Percentiles rank a stretch among this genome's conserved stretches.
These are phyloP conservation scores for Plasmodium berghei DNA, from an alignment of 169 alveolate species.

Conservation along the genomic window DNA sequence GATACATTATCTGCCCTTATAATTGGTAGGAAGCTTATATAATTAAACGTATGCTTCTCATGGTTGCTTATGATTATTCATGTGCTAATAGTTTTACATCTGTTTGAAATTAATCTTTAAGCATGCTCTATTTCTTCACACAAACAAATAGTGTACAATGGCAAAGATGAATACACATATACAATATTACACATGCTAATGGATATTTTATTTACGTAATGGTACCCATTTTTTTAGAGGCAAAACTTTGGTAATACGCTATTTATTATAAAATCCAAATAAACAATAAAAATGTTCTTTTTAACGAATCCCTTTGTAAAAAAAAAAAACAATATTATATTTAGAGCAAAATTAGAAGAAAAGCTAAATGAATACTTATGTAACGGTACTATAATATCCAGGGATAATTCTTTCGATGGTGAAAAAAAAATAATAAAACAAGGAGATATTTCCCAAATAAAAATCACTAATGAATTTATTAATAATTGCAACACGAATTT, in stretches of 20 bases:
- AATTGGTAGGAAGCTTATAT: too few relatives aligned
- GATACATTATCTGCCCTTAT: too few relatives aligned
- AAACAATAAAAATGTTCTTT: slow-evolving; percentile 36
- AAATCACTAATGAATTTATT: slow-evolving; percentile 29
- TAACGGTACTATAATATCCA: slow-evolving; percentile 6
- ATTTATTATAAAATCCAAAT: neutral
- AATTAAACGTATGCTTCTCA: neutral
- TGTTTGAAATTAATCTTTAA: neutral
- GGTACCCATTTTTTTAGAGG: too few relatives aligned
- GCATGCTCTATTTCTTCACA: too few relatives aligned
- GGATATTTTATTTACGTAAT: too few relatives aligned
- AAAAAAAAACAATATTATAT: slow-evolving; percentile 3
- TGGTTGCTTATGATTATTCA: neutral
- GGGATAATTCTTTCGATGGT: neutral
- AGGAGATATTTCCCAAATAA: slow-evolving; percentile 8
- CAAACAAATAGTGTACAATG: too few relatives aligned
- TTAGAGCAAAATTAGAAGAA: slow-evolving; percentile 33
- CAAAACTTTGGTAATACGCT: too few relatives aligned
- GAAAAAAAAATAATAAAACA: neutral
- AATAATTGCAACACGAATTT: slow-evolving; percentile 22
- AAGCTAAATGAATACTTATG: slow-evolving; percentile 42
- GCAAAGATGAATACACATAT: too few relatives aligned
- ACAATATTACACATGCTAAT: too few relatives aligned
- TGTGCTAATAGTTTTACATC: neutral
- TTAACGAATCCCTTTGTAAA: slow-evolving; percentile 29